Evolutionary conservation across 2,329 filamentous ascomycete species (phyloP).

Genomic region (Colletotrichum eleusines): DNA sequence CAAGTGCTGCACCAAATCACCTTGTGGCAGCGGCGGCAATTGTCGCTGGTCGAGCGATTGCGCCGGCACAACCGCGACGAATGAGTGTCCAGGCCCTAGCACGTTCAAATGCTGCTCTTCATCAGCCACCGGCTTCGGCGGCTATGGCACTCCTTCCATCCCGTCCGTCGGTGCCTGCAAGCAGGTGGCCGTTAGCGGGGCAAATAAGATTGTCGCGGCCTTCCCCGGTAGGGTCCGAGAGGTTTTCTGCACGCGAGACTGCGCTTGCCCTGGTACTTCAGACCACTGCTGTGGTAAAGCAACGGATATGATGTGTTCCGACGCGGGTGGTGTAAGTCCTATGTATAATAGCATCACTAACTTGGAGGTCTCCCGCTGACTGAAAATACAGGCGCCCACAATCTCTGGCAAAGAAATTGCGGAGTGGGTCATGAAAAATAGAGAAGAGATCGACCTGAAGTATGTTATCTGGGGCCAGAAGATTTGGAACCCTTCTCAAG

Average conservation of each 20-base stretch:
- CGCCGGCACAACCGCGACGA: constrained; percentile 46
- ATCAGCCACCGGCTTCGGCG: constrained; percentile 50
- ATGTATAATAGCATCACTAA: neutral
- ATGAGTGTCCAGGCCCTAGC: constrained; percentile 54
- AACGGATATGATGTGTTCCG: constrained; percentile 55
- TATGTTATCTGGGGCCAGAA: constrained; percentile 65
- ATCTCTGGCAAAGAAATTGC: constrained; percentile 58
- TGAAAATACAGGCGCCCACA: constrained; percentile 48
- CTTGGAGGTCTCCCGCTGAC: neutral
- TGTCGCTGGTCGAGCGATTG: constrained; percentile 56
- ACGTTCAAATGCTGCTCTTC: constrained; percentile 56
- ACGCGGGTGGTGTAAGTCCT: constrained; percentile 53
- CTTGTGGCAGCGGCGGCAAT: constrained; percentile 53
- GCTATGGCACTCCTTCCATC: constrained; percentile 50
- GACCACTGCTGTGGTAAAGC: constrained; percentile 56
- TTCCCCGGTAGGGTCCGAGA: constrained; percentile 53
- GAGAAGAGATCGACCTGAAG: constrained; percentile 55
- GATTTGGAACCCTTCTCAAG: constrained; percentile 57
- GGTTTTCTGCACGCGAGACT: constrained; percentile 51
- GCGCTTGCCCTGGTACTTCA: constrained; percentile 49
- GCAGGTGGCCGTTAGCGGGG: constrained; percentile 51
- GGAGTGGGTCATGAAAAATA: constrained; percentile 62
- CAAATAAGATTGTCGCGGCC: constrained; percentile 51
- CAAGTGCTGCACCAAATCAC: constrained; percentile 57
- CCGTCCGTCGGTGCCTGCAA: constrained; percentile 53